Evolutionary conservation across 805 yeast species (phyloP), one percentile per base, ranked within the genome.

Genomic region (Cyberlindnera maclurae): DNA sequence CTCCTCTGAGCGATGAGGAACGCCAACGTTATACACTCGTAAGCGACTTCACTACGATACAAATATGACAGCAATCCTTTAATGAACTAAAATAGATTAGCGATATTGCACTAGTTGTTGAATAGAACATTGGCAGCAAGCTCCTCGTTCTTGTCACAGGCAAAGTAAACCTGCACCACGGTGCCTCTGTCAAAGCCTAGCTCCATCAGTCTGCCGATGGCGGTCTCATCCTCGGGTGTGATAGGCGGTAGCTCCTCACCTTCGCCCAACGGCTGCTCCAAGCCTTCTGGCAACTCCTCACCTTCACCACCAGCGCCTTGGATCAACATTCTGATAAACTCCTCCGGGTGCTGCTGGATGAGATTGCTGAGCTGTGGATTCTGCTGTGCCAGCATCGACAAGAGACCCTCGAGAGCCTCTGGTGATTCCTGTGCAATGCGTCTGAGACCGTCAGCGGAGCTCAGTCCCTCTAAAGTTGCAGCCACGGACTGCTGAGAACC

Each of bases 141-240:
- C 67, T 90, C 96, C 67, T 93, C 98, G 63, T 93, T 87, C 66
- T 88, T 90, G 56, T 93, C 98, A 63, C 98, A 93, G 31, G 97
- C 97, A 72, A 93, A 80, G 66, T 86, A 93, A 24, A 94, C 95
- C 67, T 89, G 96, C 44, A 88, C 77, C 33, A 85, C 98, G 41
- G 82, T 67, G 50, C 80, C 73, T 50, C 96, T 75, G 49, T 87
- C 96, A 54, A 93, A 93, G 0, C 98, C 98, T 48, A 93, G 71
- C 62, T 84, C 97, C 60, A 95, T 82, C 48, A 93, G 71, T 58
- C 98, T 77, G 46, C 73, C 71, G 47, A 93, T 85, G n/a, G 97
- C 96, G 44, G 72, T 85, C 56, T 83, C 82, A 57, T 93, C 98
- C 51, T 79, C 93, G 40, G 75, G 79, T 7, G 96, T 75, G 41